These are phyloP conservation scores for Lonicera japonica DNA, from an alignment of 129 eudicot species.

Conservation along the genomic window DNA sequence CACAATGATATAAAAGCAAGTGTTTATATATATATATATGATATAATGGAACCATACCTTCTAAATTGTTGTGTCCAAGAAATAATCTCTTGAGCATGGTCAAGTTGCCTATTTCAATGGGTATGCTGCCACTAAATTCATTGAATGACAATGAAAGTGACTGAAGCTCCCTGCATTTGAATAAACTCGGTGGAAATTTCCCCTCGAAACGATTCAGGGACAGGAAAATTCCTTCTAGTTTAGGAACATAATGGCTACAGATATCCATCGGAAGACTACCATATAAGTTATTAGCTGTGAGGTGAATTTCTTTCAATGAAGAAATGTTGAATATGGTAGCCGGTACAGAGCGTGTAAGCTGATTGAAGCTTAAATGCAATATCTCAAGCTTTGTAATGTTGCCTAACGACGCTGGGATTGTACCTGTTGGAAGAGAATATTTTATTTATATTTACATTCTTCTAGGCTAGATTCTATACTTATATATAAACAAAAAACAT, in stretches of 20 bases:
- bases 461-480: too few relatives aligned
- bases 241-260: constrained; percentile 4
- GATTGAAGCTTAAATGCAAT: constrained; percentile 17
- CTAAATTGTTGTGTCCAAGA: constrained; percentile 23
- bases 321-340: constrained; percentile 26
- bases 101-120: constrained; percentile 29
- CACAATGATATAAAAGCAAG: too few relatives aligned
- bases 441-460: too few relatives aligned
- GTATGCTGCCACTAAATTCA: constrained; percentile 21
- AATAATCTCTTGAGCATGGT: constrained; percentile 18
- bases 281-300: constrained; percentile 16
- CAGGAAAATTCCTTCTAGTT: constrained; percentile 2
- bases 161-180: constrained; percentile 26
- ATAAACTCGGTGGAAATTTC: constrained; percentile 24
- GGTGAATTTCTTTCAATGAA: constrained; percentile 4
- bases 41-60: constrained; percentile 12
- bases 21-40: too few relatives aligned
- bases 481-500: too few relatives aligned
- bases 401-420: constrained; percentile 6
- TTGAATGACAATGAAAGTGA: constrained; percentile 15
- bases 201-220: constrained; percentile 21
- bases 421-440: constrained; percentile 3
- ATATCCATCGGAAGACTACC: constrained; percentile 23
- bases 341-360: constrained; percentile 32
- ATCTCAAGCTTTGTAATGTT: constrained; percentile 10